phyloP scores from a whole-genome alignment of 2,329 filamentous ascomycete species.

The Botrytis aclada region DNA sequence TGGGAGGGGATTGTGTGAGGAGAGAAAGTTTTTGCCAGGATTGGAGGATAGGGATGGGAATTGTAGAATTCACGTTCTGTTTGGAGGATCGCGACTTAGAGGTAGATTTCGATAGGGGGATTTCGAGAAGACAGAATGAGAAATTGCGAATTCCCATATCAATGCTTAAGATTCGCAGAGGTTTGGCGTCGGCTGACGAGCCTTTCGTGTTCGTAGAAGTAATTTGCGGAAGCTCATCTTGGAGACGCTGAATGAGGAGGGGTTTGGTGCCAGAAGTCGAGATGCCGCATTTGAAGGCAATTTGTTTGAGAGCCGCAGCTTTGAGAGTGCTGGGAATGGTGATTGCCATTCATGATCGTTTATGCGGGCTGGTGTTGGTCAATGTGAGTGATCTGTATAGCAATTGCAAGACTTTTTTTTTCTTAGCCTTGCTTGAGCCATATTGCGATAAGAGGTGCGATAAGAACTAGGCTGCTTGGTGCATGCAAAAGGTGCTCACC shows the following conservation, averaged over 20 bases:
- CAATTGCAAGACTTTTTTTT: not conserved
- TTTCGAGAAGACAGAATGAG: constrained; percentile 63
- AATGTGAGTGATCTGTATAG: too few relatives aligned
- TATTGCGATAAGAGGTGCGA: not conserved
- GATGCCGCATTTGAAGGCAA: constrained; percentile 61
- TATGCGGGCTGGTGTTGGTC: not conserved
- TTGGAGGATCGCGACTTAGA: not conserved
- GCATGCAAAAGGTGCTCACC: not conserved
- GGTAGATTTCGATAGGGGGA: constrained; percentile 19
- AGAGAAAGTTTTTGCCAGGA: constrained; percentile 23
- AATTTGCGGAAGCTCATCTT: constrained; percentile 37
- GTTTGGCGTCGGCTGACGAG: constrained; percentile 23
- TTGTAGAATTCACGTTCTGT: not conserved
- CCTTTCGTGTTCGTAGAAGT: constrained; percentile 18
- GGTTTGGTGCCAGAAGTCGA: constrained; percentile 58
- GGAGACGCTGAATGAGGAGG: constrained; percentile 50
- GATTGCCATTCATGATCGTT: constrained; percentile 35
- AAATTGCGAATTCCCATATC: constrained; percentile 84
- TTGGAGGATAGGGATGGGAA: not conserved
- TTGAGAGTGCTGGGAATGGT: constrained; percentile 43
- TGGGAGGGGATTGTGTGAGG: constrained; percentile 23
- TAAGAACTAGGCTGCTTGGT: not conserved
- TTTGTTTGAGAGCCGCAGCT: constrained; percentile 51
- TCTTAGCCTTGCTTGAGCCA: not conserved
- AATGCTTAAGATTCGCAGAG: constrained; percentile 63